A percentile compares a stretch with the other conserved stretches of the same genome.
Conservation (phyloP, 768 basidiomycete genomes). For the Arthromyces matolae region DNA sequence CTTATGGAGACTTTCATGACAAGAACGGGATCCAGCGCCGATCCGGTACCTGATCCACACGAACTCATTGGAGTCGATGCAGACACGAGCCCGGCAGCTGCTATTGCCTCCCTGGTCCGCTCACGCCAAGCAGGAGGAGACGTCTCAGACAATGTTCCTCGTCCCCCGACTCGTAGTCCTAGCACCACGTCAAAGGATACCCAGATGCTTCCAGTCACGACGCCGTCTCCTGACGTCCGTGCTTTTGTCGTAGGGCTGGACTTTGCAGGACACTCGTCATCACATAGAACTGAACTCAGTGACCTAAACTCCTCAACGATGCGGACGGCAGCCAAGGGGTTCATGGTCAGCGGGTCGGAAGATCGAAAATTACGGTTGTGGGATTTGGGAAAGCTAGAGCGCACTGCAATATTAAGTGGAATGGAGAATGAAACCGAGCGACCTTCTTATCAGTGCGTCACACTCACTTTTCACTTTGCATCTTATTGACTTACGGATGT, state of each 20-base stretch:
- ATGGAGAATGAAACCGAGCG: slow-evolving; percentile 71
- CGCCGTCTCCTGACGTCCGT: slow-evolving; percentile 64
- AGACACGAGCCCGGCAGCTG: slow-evolving; percentile 61
- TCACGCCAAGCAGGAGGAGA: slow-evolving; percentile 43
- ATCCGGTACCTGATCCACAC: slow-evolving; percentile 51
- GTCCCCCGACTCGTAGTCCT: slow-evolving; percentile 30
- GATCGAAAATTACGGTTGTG: slow-evolving; percentile 85
- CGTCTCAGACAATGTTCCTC: slow-evolving; percentile 23
- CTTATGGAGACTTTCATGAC: slow-evolving; percentile 80
- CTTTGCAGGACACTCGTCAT: slow-evolving; percentile 64
- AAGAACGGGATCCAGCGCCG: slow-evolving; percentile 42
- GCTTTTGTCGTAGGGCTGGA: slow-evolving; percentile 70
- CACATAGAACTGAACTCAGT: slow-evolving; percentile 50
- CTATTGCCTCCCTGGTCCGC: slow-evolving; percentile 79
- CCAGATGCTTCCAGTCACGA: slow-evolving; percentile 35
- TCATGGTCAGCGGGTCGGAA: slow-evolving; percentile 84
- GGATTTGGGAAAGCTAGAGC: slow-evolving; percentile 74
- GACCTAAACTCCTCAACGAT: slow-evolving; percentile 36
- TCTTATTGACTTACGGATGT: background rate
- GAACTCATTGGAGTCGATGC: slow-evolving; percentile 51
- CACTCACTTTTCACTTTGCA: background rate
- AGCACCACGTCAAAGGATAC: slow-evolving; percentile 25
- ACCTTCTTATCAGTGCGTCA: slow-evolving; percentile 73
- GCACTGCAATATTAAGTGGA: slow-evolving; percentile 78
- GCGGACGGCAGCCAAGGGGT: slow-evolving; percentile 53